Evolutionary conservation across 78 protist species (phyloP).

Genomic region (Dictyostelium brefeldianum): DNA sequence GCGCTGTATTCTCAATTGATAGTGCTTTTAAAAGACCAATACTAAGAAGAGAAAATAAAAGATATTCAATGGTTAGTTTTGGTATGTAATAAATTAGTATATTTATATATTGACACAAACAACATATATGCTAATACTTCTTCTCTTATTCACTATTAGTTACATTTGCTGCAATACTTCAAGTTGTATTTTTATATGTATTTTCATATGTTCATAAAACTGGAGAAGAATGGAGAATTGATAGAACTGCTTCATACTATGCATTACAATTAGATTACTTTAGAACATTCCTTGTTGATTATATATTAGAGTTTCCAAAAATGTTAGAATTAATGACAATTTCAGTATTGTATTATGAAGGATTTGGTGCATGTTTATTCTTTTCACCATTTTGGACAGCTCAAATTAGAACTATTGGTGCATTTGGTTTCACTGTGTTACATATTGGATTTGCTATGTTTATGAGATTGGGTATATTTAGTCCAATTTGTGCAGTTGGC

Average conservation of each 20-base stretch:
- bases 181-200: slow-evolving; percentile 53
- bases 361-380: slow-evolving; percentile 22
- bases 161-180: slow-evolving; percentile 60
- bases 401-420: slow-evolving; percentile 31
- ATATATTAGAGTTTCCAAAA: slow-evolving; percentile 29
- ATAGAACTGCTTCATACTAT: slow-evolving; percentile 53
- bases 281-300: slow-evolving; percentile 54
- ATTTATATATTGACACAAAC: background rate
- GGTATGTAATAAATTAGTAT: slow-evolving; percentile 8
- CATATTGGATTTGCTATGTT: slow-evolving; percentile 62
- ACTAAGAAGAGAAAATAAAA: slow-evolving; percentile 28
- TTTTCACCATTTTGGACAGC: slow-evolving; percentile 50
- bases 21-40: slow-evolving; percentile 58
- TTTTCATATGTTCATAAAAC: slow-evolving; percentile 75
- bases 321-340: slow-evolving; percentile 13
- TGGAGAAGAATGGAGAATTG: slow-evolving; percentile 81
- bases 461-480: slow-evolving; percentile 73
- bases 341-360: slow-evolving; percentile 57
- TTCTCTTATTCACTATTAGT: background rate
- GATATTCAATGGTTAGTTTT: slow-evolving; percentile 6
- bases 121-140: background rate
- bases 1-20: slow-evolving; percentile 55
- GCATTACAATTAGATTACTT: slow-evolving; percentile 71
- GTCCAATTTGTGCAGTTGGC: slow-evolving; percentile 62
- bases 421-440: slow-evolving; percentile 51